Evolutionary conservation across 768 basidiomycete genomes (phyloP).

Genomic region (Lepiota venenata): DNA sequence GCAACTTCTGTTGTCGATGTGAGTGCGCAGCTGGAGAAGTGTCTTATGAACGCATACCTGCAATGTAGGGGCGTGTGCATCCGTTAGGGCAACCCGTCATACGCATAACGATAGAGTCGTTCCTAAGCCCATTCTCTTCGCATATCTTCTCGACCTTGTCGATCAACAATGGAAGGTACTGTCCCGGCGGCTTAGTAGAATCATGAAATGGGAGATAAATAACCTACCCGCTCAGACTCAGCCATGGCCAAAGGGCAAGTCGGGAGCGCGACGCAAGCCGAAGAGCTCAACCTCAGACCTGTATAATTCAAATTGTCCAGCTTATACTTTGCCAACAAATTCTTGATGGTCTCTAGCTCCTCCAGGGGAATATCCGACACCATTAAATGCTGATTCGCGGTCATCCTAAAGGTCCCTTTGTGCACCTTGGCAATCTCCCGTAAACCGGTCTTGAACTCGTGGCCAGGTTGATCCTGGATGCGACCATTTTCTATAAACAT

Average conservation of each 20-base stretch:
- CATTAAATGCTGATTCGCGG: conserved; percentile 92
- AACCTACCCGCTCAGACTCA: conserved; percentile 52
- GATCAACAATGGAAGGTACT: conserved; percentile 91
- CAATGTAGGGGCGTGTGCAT: conserved; percentile 90
- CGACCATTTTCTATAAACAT: conserved; percentile 98
- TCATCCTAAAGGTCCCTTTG: conserved; percentile 91
- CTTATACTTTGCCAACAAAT: conserved; percentile 77
- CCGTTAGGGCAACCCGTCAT: conserved; percentile 98
- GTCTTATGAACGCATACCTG: conserved; percentile 45
- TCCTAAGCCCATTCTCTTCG: conserved; percentile 88
- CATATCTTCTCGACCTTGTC: conserved; percentile 95
- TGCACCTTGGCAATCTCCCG: conserved; percentile 91
- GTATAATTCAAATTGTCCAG: conserved; percentile 82
- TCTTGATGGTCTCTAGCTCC: conserved; percentile 76
- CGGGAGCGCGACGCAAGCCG: conserved; percentile 97
- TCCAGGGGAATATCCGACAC: conserved; percentile 77
- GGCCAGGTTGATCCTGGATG: conserved; percentile 88
- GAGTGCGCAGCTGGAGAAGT: background rate
- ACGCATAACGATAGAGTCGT: conserved; percentile 96
- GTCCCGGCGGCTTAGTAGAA: conserved; percentile 4
- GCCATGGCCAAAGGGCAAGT: conserved; percentile 71
- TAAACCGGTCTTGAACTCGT: conserved; percentile 89
- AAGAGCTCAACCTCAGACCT: conserved; percentile 82
- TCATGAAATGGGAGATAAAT: background rate
- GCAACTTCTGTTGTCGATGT: conserved; percentile 66